A percentile compares a stretch with the other conserved stretches of the same genome.
Conservation (phyloP, 1,284 basidiomycete genomes). For the Apiotrichum montevideense region DNA sequence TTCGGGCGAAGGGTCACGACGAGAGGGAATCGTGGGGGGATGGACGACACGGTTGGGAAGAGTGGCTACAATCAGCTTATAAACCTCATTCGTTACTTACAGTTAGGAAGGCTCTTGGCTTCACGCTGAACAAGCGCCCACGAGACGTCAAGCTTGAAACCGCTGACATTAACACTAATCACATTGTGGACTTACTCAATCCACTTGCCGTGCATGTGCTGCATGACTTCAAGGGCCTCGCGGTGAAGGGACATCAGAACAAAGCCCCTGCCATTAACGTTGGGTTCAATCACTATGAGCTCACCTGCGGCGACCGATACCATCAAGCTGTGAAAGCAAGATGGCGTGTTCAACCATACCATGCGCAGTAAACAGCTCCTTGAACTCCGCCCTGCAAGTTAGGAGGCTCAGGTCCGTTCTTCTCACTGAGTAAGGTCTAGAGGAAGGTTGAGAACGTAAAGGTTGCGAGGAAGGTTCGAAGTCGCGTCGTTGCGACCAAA, state of each 20-base stretch:
- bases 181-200: conserved; percentile 26
- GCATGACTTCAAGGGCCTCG: conserved; percentile 33
- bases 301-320: conserved; percentile 33
- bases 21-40: conserved; percentile 26
- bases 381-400: conserved; percentile 31
- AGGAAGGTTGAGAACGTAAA: conserved; percentile 40
- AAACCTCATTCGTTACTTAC: no score
- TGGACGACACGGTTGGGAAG: conserved; percentile 42
- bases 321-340: conserved; percentile 40
- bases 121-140: conserved; percentile 44
- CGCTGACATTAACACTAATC: conserved; percentile 21
- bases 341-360: conserved; percentile 41
- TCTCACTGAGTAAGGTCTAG: conserved; percentile 37
- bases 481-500: conserved; percentile 6
- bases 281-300: neutral
- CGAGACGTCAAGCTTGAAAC: conserved; percentile 38
- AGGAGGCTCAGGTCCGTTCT: neutral
- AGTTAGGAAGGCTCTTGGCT: conserved; percentile 22
- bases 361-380: conserved; percentile 26
- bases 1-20: conserved; percentile 20
- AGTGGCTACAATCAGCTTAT: conserved; percentile 8
- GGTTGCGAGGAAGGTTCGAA: conserved; percentile 30
- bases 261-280: conserved; percentile 27
- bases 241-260: conserved; percentile 38
- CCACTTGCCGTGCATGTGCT: conserved; percentile 31